A percentile compares a stretch with the other conserved stretches of the same genome.
Evolutionary conservation across 2,329 filamentous ascomycete genomes (phyloP).

Genomic region (Aspergillus chevalieri): DNA sequence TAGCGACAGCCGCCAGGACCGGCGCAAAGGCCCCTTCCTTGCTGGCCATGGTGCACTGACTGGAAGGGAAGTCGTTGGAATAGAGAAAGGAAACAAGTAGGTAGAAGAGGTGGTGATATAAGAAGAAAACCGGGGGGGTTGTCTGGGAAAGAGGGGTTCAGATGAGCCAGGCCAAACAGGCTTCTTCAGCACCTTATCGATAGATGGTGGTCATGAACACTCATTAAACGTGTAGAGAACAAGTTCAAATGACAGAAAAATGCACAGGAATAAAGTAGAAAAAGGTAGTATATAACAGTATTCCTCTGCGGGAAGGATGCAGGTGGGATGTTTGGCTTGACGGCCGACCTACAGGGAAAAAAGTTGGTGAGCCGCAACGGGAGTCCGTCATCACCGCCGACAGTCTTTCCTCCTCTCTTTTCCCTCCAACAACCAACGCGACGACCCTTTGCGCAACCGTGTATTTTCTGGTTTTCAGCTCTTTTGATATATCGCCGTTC

Average conservation of each 20-base stretch:
- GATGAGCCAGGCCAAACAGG: slow-evolving; percentile 14
- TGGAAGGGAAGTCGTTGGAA: slow-evolving; percentile 7
- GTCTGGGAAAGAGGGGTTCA: slow-evolving; percentile 16
- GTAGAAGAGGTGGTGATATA: slow-evolving; percentile 10
- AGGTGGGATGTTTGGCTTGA: slow-evolving; percentile 21
- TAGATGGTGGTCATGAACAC: slow-evolving; percentile 15
- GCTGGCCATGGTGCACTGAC: slow-evolving; percentile 55
- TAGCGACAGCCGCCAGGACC: slow-evolving; percentile 80
- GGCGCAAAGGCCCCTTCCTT: slow-evolving; percentile 68
- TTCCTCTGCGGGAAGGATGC: slow-evolving; percentile 2
- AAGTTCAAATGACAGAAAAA: neutral
- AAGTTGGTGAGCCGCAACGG: slow-evolving; percentile 25
- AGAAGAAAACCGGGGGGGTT: neutral
- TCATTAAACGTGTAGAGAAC: slow-evolving; percentile 11
- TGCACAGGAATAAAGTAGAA: neutral
- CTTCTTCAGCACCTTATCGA: slow-evolving; percentile 14
- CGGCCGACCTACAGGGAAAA: slow-evolving; percentile 22
- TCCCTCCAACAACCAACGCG: neutral
- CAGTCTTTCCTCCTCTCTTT: slow-evolving; percentile 1
- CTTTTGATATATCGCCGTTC: neutral
- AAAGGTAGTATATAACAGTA: slow-evolving; percentile 3
- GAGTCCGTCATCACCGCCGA: slow-evolving; percentile 7
- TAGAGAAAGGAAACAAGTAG: slow-evolving; percentile 17
- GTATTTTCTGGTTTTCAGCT: neutral
- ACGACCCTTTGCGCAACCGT: neutral